Percentiles rank a stretch among this genome's conserved stretches.
Conservation (phyloP, 208 protist species). For the Angomonas ambiguus region DNA sequence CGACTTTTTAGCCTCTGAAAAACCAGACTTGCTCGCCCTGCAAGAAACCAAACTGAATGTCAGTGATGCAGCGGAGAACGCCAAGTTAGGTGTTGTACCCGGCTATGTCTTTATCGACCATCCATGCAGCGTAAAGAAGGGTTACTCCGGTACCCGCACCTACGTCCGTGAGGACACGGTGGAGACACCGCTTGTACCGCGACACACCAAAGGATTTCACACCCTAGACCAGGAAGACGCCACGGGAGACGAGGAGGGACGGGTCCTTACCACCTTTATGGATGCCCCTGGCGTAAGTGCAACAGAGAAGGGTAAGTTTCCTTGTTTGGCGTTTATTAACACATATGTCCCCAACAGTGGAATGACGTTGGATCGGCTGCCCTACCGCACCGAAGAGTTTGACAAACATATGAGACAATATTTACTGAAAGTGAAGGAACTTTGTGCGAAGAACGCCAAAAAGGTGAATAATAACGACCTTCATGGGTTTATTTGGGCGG, state of each 20-base stretch:
- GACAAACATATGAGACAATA: slow-evolving; percentile 66
- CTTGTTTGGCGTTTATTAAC: slow-evolving; percentile 74
- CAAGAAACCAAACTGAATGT: slow-evolving; percentile 93
- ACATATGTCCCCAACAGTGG: slow-evolving; percentile 94
- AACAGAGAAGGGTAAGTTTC: slow-evolving; percentile 6
- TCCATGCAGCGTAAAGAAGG: slow-evolving; percentile 68
- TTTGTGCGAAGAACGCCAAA: slow-evolving; percentile 18
- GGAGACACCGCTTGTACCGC: slow-evolving; percentile 15
- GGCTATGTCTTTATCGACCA: slow-evolving; percentile 81
- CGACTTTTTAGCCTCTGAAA: slow-evolving; percentile 50
- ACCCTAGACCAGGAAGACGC: slow-evolving; percentile 13
- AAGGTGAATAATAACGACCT: neutral
- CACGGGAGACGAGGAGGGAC: slow-evolving; percentile 76
- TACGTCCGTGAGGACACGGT: slow-evolving; percentile 45
- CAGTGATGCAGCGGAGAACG: slow-evolving; percentile 44
- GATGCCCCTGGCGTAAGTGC: slow-evolving; percentile 2
- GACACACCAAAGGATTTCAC: slow-evolving; percentile 28
- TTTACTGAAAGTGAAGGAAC: slow-evolving; percentile 29
- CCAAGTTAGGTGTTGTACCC: slow-evolving; percentile 44
- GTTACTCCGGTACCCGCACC: slow-evolving; percentile 86
- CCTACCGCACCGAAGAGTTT: slow-evolving; percentile 79
- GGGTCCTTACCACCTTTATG: slow-evolving; percentile 83
- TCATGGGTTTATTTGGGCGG: slow-evolving; percentile 85
- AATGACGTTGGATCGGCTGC: slow-evolving; percentile 79
- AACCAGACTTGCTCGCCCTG: slow-evolving; percentile 83